These are phyloP conservation scores for Neofusicoccum cordaticola DNA, from an alignment of 2,329 filamentous ascomycete genomes.

Conservation along the genomic window DNA sequence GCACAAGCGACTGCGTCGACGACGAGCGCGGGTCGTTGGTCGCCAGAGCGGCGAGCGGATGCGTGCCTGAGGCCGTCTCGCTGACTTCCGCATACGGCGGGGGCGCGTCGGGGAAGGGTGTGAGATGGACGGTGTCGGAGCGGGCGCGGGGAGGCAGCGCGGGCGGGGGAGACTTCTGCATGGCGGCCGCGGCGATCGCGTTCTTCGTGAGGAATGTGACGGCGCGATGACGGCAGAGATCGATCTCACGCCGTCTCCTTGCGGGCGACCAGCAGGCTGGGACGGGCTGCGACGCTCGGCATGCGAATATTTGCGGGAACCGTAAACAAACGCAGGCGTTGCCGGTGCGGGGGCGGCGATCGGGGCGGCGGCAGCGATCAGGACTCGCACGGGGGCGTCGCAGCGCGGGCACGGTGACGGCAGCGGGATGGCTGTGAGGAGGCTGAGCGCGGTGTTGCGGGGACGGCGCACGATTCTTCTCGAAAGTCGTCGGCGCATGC, in stretches of 20 bases:
- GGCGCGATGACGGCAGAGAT: slow-evolving; percentile 11
- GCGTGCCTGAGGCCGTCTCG: slow-evolving; percentile 7
- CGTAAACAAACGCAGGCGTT: background rate
- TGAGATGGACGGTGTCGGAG: slow-evolving; percentile 18
- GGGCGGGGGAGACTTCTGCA: slow-evolving; percentile 20
- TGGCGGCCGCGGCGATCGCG: slow-evolving; percentile 6
- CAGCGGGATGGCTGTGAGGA: slow-evolving; percentile 9
- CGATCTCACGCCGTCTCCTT: slow-evolving; percentile 11
- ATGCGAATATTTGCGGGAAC: slow-evolving; percentile 3
- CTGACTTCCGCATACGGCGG: slow-evolving; percentile 21
- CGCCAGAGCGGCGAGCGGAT: slow-evolving; percentile 24
- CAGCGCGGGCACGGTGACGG: background rate
- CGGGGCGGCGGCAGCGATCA: background rate
- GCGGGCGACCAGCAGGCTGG: slow-evolving; percentile 2
- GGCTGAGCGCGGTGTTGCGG: slow-evolving; percentile 13
- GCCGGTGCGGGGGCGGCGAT: background rate
- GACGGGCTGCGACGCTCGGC: slow-evolving; percentile 2
- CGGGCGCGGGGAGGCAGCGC: slow-evolving; percentile 32
- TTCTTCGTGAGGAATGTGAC: slow-evolving; percentile 6
- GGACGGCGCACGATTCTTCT: slow-evolving; percentile 13
- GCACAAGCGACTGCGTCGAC: slow-evolving; percentile 46
- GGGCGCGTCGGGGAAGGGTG: slow-evolving; percentile 21
- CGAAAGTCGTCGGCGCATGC: slow-evolving; percentile 4
- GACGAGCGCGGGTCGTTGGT: slow-evolving; percentile 44
- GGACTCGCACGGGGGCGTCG: background rate